Evolutionary conservation across 805 yeast species (phyloP).

Genomic region (Saccharomycopsis selenospora): DNA sequence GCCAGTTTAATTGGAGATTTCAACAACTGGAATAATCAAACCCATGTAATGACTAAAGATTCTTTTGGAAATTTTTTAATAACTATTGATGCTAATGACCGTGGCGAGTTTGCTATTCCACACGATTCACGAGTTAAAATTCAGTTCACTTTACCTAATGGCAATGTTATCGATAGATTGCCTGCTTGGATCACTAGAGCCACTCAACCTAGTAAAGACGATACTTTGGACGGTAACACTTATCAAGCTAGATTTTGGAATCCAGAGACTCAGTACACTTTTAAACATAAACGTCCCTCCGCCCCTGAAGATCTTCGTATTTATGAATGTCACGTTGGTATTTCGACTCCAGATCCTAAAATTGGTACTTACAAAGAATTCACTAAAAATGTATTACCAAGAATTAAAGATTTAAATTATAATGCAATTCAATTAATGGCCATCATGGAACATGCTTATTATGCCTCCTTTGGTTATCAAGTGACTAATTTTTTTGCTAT

Average conservation of each 20-base stretch:
- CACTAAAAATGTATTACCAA: conserved; percentile 72
- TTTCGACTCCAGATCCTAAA: conserved; percentile 82
- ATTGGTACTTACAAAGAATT: conserved; percentile 84
- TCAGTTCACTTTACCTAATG: conserved; percentile 54
- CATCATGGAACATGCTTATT: conserved; percentile 96
- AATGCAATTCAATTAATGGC: conserved; percentile 96
- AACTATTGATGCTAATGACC: conserved; percentile 43
- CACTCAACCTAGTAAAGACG: conserved; percentile 49
- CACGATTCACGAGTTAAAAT: conserved; percentile 79
- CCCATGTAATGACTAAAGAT: conserved; percentile 52
- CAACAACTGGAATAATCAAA: conserved; percentile 65
- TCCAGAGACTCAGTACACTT: conserved; percentile 43
- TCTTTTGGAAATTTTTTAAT: conserved; percentile 61
- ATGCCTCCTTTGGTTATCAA: conserved; percentile 97
- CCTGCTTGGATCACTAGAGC: conserved; percentile 90
- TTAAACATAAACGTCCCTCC: conserved; percentile 48
- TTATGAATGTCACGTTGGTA: conserved; percentile 94
- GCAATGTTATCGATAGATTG: conserved; percentile 63
- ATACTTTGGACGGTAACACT: conserved; percentile 27
- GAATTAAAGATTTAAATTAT: conserved; percentile 77
- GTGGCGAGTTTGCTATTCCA: conserved; percentile 56
- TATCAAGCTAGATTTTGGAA: conserved; percentile 95
- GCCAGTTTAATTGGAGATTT: conserved; percentile 90
- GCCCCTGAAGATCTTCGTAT: conserved; percentile 52
- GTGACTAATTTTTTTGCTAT: conserved; percentile 87